Percentiles rank a stretch among this genome's conserved stretches.
phyloP scores from a whole-genome alignment of 2,329 filamentous ascomycete species.

The Monosporascus cannonballus region DNA sequence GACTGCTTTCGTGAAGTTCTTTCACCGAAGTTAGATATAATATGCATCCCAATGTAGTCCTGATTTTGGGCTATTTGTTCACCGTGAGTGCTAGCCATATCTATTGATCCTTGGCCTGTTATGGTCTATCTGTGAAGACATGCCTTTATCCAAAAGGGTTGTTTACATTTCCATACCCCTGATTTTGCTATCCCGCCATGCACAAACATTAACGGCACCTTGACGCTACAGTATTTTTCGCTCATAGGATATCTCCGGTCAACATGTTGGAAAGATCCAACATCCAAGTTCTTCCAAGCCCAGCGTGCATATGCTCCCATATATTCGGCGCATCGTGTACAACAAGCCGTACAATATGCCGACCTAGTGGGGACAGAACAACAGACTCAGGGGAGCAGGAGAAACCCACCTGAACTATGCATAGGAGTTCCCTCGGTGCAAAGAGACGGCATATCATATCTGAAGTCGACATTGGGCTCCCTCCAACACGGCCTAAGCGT shows the following conservation, averaged over 20 bases:
- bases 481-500: conserved; percentile 12
- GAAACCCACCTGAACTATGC: conserved; percentile 11
- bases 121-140: neutral
- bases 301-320: conserved; percentile 10
- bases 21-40: neutral
- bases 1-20: neutral
- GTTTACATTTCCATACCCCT: neutral
- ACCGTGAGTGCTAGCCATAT: neutral
- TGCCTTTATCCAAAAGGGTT: neutral
- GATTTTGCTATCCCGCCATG: neutral
- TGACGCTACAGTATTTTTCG: conserved; percentile 7
- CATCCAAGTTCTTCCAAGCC: conserved; percentile 15
- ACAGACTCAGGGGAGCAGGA: neutral
- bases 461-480: conserved; percentile 15
- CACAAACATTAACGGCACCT: neutral
- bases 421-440: conserved; percentile 15
- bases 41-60: neutral
- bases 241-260: conserved; percentile 12
- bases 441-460: conserved; percentile 15
- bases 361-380: neutral
- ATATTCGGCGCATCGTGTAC: conserved; percentile 15
- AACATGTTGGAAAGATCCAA: conserved; percentile 17
- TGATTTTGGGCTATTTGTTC: neutral
- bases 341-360: conserved; percentile 10
- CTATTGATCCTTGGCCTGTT: neutral